A percentile compares a stretch with the other conserved stretches of the same genome.
Evolutionary conservation across 805 yeast species (phyloP).

Genomic region (Metschnikowia peoriensis): DNA sequence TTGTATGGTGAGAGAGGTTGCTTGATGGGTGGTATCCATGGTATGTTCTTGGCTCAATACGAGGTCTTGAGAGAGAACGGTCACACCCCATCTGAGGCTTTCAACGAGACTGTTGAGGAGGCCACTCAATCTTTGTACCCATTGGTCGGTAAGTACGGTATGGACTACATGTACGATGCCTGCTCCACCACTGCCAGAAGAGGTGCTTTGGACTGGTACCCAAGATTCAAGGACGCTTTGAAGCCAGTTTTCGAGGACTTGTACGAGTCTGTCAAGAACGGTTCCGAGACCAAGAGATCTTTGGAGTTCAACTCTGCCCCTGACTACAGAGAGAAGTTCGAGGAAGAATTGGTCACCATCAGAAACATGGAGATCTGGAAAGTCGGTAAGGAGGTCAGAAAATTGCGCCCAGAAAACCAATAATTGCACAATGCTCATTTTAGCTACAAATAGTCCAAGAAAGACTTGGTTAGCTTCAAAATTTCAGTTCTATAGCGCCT

Average conservation of each 20-base stretch:
- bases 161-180: slow-evolving; percentile 99
- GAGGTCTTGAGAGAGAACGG: slow-evolving; percentile 99
- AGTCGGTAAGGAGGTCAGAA: slow-evolving; percentile 99
- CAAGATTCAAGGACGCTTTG: slow-evolving; percentile 96
- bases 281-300: slow-evolving; percentile 97
- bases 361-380: slow-evolving; percentile 99
- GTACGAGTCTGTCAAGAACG: slow-evolving; percentile 92
- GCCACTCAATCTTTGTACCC: slow-evolving; percentile 99
- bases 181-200: slow-evolving; percentile 99
- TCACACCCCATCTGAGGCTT: slow-evolving; percentile 99
- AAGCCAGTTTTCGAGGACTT: slow-evolving; percentile 97
- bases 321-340: slow-evolving; percentile 96
- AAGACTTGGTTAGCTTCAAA: slow-evolving; percentile 33
- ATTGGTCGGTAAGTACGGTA: slow-evolving; percentile 98
- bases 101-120: slow-evolving; percentile 99
- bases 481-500: slow-evolving; percentile 15
- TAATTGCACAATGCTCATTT: slow-evolving; percentile 35
- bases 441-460: slow-evolving; percentile 32
- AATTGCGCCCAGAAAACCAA: slow-evolving; percentile 98
- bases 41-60: slow-evolving; percentile 99
- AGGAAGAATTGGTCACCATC: slow-evolving; percentile 87
- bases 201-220: slow-evolving; percentile 99
- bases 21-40: slow-evolving; percentile 99
- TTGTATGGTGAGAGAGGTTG: slow-evolving; percentile 99
- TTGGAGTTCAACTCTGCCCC: slow-evolving; percentile 97